These are phyloP conservation scores for Alternaria hordeiaustralica DNA, from an alignment of 2,329 filamentous ascomycete genomes.

Conservation along the genomic window DNA sequence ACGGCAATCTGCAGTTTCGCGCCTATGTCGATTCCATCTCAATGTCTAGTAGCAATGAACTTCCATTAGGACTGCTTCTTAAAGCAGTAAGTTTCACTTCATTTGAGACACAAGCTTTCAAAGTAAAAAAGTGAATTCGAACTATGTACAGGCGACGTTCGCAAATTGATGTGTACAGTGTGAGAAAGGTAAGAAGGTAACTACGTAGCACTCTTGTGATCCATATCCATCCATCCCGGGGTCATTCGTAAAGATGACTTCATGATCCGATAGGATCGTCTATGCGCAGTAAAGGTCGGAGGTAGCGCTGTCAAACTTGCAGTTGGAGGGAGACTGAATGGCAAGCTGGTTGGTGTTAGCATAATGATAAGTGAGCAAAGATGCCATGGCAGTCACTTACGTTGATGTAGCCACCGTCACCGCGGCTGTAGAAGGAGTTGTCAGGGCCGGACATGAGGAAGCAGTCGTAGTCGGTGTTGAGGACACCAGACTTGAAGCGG, in stretches of 20 bases:
- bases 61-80: no score
- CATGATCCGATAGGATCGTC: background rate
- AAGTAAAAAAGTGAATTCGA: background rate
- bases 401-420: constrained; percentile 2
- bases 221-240: background rate
- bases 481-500: background rate
- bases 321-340: background rate
- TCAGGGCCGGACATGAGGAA: background rate
- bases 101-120: background rate
- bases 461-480: constrained; percentile 1
- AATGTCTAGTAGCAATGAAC: no score
- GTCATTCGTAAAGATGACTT: background rate
- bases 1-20: no score
- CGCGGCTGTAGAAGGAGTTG: background rate
- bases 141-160: background rate
- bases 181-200: background rate
- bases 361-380: background rate
- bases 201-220: background rate
- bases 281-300: background rate
- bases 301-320: background rate
- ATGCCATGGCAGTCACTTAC: background rate
- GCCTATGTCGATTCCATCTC: no score
- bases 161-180: background rate
- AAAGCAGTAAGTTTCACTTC: no score
- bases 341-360: background rate